Evolutionary conservation across 1,284 basidiomycete genomes (phyloP).

Genomic region (Porodaedalea pini): DNA sequence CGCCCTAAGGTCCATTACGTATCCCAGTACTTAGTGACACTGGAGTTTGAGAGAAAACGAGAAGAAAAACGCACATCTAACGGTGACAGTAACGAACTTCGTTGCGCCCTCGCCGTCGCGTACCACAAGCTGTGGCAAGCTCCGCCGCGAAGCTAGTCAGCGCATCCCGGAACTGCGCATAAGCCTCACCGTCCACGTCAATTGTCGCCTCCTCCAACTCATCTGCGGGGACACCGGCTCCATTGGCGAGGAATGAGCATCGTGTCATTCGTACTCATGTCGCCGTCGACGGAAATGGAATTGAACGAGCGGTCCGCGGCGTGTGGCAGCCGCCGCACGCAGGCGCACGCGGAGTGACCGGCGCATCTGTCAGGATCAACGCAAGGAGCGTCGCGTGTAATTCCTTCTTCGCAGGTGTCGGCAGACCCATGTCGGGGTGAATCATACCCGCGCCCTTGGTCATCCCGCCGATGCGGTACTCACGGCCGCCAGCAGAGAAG

Average conservation of each 20-base stretch:
- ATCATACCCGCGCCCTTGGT: slow-evolving; percentile 99
- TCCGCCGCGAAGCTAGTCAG: slow-evolving; percentile 86
- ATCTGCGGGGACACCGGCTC: slow-evolving; percentile 56
- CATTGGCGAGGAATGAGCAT: slow-evolving; percentile 90
- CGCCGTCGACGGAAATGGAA: slow-evolving; percentile 95
- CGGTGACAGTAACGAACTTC: slow-evolving; percentile 92
- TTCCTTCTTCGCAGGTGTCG: slow-evolving; percentile 34
- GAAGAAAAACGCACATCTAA: slow-evolving; percentile 57
- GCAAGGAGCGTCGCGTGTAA: slow-evolving; percentile 94
- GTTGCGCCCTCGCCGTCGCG: slow-evolving; percentile 97
- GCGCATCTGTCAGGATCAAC: slow-evolving; percentile 89
- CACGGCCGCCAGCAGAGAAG: slow-evolving; percentile 67
- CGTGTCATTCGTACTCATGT: slow-evolving; percentile 99
- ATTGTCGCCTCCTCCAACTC: slow-evolving; percentile 47
- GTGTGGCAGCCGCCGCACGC: slow-evolving; percentile 84
- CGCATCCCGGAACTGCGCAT: slow-evolving; percentile 72
- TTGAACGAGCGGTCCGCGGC: slow-evolving; percentile 96
- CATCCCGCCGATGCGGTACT: slow-evolving; percentile 87
- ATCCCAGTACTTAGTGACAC: slow-evolving; percentile 10
- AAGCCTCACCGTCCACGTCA: slow-evolving; percentile 58
- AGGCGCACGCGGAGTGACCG: slow-evolving; percentile 77
- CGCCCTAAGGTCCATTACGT: slow-evolving; percentile 54
- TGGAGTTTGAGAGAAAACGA: background rate
- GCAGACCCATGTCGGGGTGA: slow-evolving; percentile 90
- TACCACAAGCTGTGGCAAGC: slow-evolving; percentile 90